Base-by-base conservation (phyloP, 2,329 filamentous ascomycete genomes). In the Trichoderma hamatum region DNA sequence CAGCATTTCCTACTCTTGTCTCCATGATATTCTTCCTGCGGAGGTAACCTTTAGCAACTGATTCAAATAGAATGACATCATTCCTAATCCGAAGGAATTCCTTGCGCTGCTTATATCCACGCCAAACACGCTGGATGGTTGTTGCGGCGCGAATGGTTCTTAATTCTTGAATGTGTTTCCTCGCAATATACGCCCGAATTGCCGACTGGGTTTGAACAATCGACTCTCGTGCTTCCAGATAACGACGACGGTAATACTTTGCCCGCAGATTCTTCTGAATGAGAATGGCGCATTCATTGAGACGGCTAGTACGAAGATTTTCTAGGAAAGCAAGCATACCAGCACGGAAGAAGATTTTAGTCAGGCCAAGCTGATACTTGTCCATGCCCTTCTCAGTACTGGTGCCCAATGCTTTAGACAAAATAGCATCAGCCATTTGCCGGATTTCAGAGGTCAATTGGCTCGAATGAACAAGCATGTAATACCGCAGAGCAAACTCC, bases 241-340 rank as follows among this genome's bases (percentile, higher is more conserved):
- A 99, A 76, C 91, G 92, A 75, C 91, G 91, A 69, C 96, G 90
- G 82, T 97, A 97, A 82, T 97, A 98, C 81, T 97, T 97, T 79
- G 93, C 94, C 72, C 90, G 92, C 68, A 99, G 83, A 77, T 99
- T 99, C 89, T 99, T 99, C 81, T 99, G 96, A 68, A 99, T 99
- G 89, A 99, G 92, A 74, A 97, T 92, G 14, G 96, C 96, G 74
- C 94, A 97, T 73, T 94, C 92, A 78, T 97, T 98, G 77, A 99
- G 86, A 70, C 94, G 90, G 73, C 86, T 93, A 14, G 96, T 97
- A 70, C 96, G 90, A 72, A 97, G 85, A 74, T 97, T 97, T 82
- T 99, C 96, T 62, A 99, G 84, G 83, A 97, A 97, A 7, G 96
- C 96, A 75, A 99, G 90, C 96, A 99, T 99, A 80, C 96, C 96